Percentiles rank a stretch among this genome's conserved stretches.
Conservation (phyloP, 768 basidiomycete genomes). For the Tulasnella sp. region DNA sequence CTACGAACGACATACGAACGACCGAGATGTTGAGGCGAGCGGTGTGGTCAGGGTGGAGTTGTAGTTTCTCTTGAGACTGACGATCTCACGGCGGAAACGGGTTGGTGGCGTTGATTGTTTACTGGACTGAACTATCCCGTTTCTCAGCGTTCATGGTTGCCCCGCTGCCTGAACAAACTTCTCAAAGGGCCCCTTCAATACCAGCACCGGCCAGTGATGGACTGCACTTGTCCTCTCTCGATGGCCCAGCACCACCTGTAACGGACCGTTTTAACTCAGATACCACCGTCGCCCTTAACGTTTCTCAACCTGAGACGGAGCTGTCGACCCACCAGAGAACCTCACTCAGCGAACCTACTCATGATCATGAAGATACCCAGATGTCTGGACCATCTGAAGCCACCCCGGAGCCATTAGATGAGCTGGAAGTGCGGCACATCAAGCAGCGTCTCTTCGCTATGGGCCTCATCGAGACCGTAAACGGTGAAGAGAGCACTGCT, state of each 20-base stretch:
- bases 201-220: not conserved
- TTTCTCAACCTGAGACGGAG: not conserved
- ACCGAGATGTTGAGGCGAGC: not conserved
- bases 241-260: not conserved
- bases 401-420: conserved; percentile 44
- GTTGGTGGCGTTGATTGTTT: not conserved
- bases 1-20: not conserved
- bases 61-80: not conserved
- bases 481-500: conserved; percentile 31
- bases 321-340: not conserved
- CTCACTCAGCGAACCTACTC: not conserved
- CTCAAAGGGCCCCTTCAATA: not conserved
- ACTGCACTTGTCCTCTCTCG: not conserved
- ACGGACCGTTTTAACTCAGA: not conserved
- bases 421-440: conserved; percentile 50
- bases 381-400: not conserved
- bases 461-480: conserved; percentile 35
- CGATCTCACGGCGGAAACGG: not conserved
- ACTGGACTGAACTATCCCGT: not conserved
- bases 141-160: not conserved
- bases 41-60: not conserved
- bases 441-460: conserved; percentile 49
- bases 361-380: not conserved
- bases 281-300: not conserved
- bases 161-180: not conserved